A percentile compares a stretch with the other conserved stretches of the same genome.
These are phyloP conservation scores for Saturnispora quitensis DNA, from an alignment of 805 yeast genomes.

Conservation along the genomic window DNA sequence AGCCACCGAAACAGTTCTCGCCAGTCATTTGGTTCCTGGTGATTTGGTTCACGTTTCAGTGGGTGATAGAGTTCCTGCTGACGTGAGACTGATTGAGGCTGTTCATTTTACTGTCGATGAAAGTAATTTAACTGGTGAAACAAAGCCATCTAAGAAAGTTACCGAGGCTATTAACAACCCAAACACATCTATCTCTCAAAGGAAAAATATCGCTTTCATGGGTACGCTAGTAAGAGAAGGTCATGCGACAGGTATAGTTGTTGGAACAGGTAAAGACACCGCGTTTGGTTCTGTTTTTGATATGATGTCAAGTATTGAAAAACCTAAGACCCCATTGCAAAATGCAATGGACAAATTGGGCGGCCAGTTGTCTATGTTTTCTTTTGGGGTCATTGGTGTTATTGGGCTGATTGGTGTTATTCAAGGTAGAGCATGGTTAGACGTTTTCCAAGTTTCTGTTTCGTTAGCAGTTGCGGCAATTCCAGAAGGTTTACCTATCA, in stretches of 20 bases:
- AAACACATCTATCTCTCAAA: conserved; percentile 37
- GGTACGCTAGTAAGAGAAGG: conserved; percentile 97
- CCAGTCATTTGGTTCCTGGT: conserved; percentile 88
- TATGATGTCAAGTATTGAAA: conserved; percentile 91
- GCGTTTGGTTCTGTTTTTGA: conserved; percentile 93
- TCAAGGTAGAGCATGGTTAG: conserved; percentile 93
- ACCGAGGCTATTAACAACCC: conserved; percentile 33
- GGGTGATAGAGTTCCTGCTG: conserved; percentile 97
- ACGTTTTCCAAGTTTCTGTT: conserved; percentile 96
- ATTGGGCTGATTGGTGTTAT: conserved; percentile 83
- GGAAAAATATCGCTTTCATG: conserved; percentile 84
- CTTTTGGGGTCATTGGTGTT: conserved; percentile 83
- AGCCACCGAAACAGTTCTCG: conserved; percentile 69
- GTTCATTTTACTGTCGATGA: conserved; percentile 84
- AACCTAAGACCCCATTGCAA: conserved; percentile 97
- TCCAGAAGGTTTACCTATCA: conserved; percentile 97
- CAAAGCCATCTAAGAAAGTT: conserved; percentile 70
- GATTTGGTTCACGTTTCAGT: conserved; percentile 82
- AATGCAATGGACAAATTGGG: conserved; percentile 93
- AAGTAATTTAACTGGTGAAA: conserved; percentile 92
- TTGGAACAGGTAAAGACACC: conserved; percentile 82
- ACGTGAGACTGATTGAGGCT: conserved; percentile 69
- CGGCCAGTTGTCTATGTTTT: conserved; percentile 73
- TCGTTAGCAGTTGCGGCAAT: conserved; percentile 98
- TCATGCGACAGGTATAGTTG: conserved; percentile 85